Base-by-base conservation (phyloP, 108 stramenopile genomes). In the Bacterosira constricta region DNA sequence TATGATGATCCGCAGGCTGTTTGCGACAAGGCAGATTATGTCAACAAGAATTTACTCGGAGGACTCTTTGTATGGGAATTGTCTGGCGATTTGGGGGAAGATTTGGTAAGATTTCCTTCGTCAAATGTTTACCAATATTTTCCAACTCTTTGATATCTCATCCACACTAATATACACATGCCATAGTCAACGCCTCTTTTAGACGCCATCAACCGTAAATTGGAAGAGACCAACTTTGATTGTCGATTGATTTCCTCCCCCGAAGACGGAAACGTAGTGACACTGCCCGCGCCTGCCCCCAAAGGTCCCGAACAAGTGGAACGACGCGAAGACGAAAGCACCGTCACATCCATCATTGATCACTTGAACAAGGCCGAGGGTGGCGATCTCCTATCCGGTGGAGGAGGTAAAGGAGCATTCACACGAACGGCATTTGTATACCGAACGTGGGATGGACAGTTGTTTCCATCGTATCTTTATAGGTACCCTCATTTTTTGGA, bases 51-150 rank as follows among this genome's bases (percentile, higher is more conserved):
- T 32, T 62, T 63, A 15, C 46, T 80, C 10, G 75, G 69, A 7
- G 79, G 79, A 11, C 36, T 80, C 4, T 76, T 80, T 35, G 41
- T 80, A 46, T 80, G 79, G 79, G 79, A 71, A 49, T 10, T 70
- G 3, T 71, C 69, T 3, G 75, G 69, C 5, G 75, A 71, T 32
- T 13, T 71, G 29, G 39, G 34, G 31, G 12, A 25, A 25, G 53
- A 59, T 52, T 29, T 72, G 46, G 62, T 47, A 23, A 47, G 46
- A 47, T 17, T 1, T 1, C n/a, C 11, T 5, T n/a, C 3, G 8
- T 11, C 12, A 41, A 41, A 41, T 8, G 10, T 41, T 41, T 8
- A 12, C 12, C 39, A 12, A 11, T 41, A 41, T 41, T 41, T 41
- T 41, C 39, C 12, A 41, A n/a, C n/a, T n/a, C n/a, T n/a, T n/a